A percentile compares a stretch with the other conserved stretches of the same genome.
phyloP scores from a whole-genome alignment of 2,329 filamentous ascomycete species.

The Colletotrichum sp. region DNA sequence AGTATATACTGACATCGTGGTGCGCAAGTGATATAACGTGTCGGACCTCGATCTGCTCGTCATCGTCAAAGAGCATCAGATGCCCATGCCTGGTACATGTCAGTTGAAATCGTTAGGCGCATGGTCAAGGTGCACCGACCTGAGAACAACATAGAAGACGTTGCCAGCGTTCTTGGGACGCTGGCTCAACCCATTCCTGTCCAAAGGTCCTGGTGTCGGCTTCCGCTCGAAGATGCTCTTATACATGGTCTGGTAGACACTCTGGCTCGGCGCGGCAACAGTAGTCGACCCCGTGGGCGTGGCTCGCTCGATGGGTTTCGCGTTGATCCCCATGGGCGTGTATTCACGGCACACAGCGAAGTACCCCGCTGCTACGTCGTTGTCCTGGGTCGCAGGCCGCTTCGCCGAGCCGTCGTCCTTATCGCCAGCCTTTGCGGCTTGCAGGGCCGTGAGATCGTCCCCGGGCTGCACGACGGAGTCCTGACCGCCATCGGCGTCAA shows the following conservation, averaged over 20 bases:
- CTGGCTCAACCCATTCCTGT: conserved; percentile 53
- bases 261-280: conserved; percentile 81
- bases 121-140: conserved; percentile 55
- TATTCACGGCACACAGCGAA: conserved; percentile 96
- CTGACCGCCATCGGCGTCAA: conserved; percentile 34
- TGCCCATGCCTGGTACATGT: conserved; percentile 77
- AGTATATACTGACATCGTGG: conserved; percentile 85
- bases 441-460: conserved; percentile 70
- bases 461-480: conserved; percentile 55
- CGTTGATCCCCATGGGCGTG: conserved; percentile 88
- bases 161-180: conserved; percentile 75
- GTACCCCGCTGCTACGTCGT: conserved; percentile 86
- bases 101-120: not conserved
- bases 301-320: conserved; percentile 86
- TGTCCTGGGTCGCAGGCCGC: conserved; percentile 60
- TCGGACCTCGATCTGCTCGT: conserved; percentile 92
- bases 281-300: conserved; percentile 79
- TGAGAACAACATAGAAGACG: conserved; percentile 90
- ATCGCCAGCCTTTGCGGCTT: conserved; percentile 58
- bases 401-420: conserved; percentile 63
- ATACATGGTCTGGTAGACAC: conserved; percentile 99
- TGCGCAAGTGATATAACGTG: conserved; percentile 94
- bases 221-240: conserved; percentile 92
- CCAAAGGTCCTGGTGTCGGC: conserved; percentile 49
- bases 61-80: conserved; percentile 96